These are phyloP conservation scores for Termitomyces sp. DNA, from an alignment of 1,284 basidiomycete species.

Conservation along the genomic window DNA sequence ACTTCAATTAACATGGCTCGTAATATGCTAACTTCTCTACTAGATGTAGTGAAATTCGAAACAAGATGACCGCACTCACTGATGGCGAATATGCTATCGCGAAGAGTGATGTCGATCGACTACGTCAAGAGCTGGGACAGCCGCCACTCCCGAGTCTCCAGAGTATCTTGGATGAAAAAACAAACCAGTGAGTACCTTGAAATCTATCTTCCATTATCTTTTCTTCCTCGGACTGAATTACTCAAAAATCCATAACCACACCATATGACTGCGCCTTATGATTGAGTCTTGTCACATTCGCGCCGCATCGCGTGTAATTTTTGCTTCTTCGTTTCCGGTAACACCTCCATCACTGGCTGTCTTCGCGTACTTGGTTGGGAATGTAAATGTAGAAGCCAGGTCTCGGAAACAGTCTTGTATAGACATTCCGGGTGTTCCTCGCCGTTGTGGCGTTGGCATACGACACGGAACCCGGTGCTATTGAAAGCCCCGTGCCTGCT, in stretches of 20 bases:
- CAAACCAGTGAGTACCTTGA: constrained; percentile 50
- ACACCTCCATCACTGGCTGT: not conserved
- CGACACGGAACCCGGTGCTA: not conserved
- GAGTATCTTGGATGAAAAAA: constrained; percentile 67
- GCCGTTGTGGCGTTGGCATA: constrained; percentile 3
- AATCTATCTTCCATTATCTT: not conserved
- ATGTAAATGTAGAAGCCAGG: not conserved
- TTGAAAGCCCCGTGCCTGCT: not conserved
- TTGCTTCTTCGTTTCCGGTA: constrained; percentile 1
- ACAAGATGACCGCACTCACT: constrained; percentile 59
- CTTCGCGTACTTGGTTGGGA: not conserved
- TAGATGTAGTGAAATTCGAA: constrained; percentile 57
- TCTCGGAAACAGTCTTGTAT: not conserved
- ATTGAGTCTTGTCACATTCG: not conserved
- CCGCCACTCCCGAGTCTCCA: constrained; percentile 65
- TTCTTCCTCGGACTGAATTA: not conserved
- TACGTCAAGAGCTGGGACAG: constrained; percentile 71
- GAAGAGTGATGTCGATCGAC: constrained; percentile 67
- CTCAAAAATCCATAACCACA: not conserved
- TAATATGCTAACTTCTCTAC: constrained; percentile 1
- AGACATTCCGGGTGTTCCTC: not conserved
- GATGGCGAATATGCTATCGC: constrained; percentile 70
- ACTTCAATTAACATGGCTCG: constrained; percentile 3
- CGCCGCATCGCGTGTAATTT: not conserved
- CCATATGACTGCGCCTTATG: not conserved